These are phyloP conservation scores for Pyricularia grisea DNA, from an alignment of 2,329 filamentous ascomycete genomes.

Conservation along the genomic window DNA sequence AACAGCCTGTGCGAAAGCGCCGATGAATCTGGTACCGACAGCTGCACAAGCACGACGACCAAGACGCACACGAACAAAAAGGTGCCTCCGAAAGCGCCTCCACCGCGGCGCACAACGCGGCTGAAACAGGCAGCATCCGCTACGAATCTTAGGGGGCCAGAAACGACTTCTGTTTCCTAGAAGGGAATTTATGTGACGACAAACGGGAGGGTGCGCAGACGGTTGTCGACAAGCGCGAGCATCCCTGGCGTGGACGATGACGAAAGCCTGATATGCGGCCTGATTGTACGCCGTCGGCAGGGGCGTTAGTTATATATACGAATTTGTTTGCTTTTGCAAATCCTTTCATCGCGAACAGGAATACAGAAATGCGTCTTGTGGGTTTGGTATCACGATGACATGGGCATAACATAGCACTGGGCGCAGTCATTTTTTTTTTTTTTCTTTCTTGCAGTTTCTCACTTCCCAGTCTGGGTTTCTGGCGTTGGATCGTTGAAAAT, in stretches of 20 bases:
- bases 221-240: background rate
- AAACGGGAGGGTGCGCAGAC: background rate
- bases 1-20: constrained; percentile 9
- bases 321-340: background rate
- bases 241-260: background rate
- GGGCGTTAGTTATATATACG: background rate
- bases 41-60: background rate
- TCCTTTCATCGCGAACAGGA: background rate
- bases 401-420: constrained; percentile 1
- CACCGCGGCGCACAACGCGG: constrained; percentile 11
- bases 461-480: background rate
- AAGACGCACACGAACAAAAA: constrained; percentile 10
- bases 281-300: background rate
- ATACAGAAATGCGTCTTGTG: background rate
- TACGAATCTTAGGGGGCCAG: constrained; percentile 7
- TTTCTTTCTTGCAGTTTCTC: background rate
- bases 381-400: background rate
- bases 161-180: constrained; percentile 5
- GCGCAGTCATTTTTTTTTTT: background rate
- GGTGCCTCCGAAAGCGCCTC: constrained; percentile 14
- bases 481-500: background rate
- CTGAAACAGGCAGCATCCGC: constrained; percentile 10
- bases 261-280: constrained; percentile 1
- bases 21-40: constrained; percentile 5
- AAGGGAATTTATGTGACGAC: constrained; percentile 1